Conservation (phyloP, 306 rosid species). For the Alnus glutinosa region DNA sequence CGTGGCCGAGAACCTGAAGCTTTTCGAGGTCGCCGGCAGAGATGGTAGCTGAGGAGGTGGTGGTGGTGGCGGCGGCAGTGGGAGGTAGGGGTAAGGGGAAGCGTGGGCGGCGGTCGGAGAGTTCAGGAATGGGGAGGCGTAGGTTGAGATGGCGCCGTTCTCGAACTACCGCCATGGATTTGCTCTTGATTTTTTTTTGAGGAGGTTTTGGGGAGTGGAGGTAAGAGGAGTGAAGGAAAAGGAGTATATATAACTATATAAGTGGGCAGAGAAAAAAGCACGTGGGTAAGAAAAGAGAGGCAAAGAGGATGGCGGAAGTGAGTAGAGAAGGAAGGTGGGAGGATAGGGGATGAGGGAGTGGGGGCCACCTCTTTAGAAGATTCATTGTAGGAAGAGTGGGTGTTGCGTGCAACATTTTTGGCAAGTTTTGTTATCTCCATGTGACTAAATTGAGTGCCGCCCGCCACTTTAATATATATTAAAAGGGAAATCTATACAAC, state of each 20-base stretch:
- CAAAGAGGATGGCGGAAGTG: background rate
- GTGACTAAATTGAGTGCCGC: slow-evolving; percentile 7
- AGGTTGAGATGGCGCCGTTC: slow-evolving; percentile 78
- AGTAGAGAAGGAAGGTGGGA: slow-evolving; percentile 6
- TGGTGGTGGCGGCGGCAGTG: slow-evolving; percentile 15
- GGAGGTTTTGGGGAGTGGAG: background rate
- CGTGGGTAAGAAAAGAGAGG: background rate
- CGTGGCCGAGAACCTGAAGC: slow-evolving; percentile 80
- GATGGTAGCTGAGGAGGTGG: slow-evolving; percentile 22
- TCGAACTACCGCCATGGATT: slow-evolving; percentile 64
- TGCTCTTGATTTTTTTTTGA: background rate
- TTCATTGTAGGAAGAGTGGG: background rate
- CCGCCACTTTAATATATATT: background rate
- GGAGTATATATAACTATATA: background rate
- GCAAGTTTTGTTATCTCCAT: background rate
- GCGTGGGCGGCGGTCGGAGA: slow-evolving; percentile 44
- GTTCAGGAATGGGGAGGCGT: slow-evolving; percentile 52
- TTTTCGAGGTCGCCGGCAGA: slow-evolving; percentile 54
- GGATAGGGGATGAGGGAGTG: slow-evolving; percentile 25
- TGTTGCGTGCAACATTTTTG: background rate
- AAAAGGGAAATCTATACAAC: too few relatives aligned
- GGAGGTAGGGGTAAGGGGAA: slow-evolving; percentile 39
- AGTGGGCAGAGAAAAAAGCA: background rate
- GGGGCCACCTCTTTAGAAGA: slow-evolving; percentile 23
- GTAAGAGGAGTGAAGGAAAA: too few relatives aligned